Percentiles rank a stretch among this genome's conserved stretches.
phyloP scores from a whole-genome alignment of 192 early-diverging fungal species.

The Phycomyces blakesleeanus region DNA sequence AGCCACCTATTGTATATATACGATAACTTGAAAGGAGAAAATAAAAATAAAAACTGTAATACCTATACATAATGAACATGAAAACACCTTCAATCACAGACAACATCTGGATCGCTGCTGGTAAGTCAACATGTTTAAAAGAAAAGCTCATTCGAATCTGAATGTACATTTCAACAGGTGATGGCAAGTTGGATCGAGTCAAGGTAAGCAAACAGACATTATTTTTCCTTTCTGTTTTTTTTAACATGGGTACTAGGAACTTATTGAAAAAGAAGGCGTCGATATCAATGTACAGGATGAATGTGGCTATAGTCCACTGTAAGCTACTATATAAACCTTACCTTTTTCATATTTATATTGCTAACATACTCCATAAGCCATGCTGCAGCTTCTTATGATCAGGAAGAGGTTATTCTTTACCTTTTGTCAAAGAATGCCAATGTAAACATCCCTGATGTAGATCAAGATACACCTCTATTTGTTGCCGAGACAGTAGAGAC shows the following conservation, averaged over 20 bases:
- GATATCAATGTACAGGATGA: conserved; percentile 67
- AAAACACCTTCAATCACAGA: conserved; percentile 8
- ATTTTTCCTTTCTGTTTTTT: conserved; percentile 3
- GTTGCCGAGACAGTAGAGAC: conserved; percentile 67
- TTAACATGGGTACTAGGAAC: conserved; percentile 20
- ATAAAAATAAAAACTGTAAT: no score
- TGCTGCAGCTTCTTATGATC: conserved; percentile 77
- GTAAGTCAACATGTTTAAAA: conserved; percentile 2
- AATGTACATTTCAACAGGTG: conserved; percentile 28
- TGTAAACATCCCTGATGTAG: conserved; percentile 68
- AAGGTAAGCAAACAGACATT: conserved; percentile 30
- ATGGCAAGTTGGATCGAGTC: conserved; percentile 59
- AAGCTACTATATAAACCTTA: conserved; percentile 18
- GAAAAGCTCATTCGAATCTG: not conserved
- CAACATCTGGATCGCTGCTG: conserved; percentile 69
- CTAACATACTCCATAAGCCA: conserved; percentile 20
- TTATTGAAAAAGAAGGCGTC: conserved; percentile 46
- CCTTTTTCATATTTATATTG: not conserved
- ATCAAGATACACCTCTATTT: conserved; percentile 82
- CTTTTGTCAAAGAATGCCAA: conserved; percentile 61
- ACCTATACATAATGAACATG: no score
- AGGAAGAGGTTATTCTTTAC: conserved; percentile 60
- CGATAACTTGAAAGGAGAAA: no score
- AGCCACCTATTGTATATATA: no score
- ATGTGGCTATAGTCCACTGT: conserved; percentile 79